phyloP scores from a whole-genome alignment of 129 eudicot species.

The Escallonia rubra region DNA sequence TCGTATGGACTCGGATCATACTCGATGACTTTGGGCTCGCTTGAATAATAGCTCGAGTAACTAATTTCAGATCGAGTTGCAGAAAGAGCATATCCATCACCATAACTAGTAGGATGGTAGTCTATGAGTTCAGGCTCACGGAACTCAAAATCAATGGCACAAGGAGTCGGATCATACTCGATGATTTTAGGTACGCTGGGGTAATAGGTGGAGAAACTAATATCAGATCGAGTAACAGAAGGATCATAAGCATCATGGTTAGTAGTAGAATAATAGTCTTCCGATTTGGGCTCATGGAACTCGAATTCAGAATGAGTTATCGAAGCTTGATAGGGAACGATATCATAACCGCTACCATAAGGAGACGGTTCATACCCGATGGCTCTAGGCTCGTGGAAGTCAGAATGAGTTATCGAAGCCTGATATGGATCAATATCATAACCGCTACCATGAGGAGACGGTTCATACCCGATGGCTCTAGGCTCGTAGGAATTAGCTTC shows the following conservation, averaged over 20 bases:
- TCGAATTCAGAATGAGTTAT: slow-evolving; percentile 25
- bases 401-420: slow-evolving; percentile 34
- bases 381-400: slow-evolving; percentile 38
- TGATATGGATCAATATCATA: slow-evolving; percentile 28
- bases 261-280: slow-evolving; percentile 32
- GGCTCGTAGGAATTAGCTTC: slow-evolving; percentile 34
- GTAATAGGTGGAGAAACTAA: no score
- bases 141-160: slow-evolving; percentile 10
- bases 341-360: slow-evolving; percentile 77
- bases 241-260: not conserved
- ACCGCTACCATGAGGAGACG: slow-evolving; percentile 14
- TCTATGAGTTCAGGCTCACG: slow-evolving; percentile 3
- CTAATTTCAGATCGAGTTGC: slow-evolving; percentile 6
- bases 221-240: not conserved
- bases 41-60: slow-evolving; percentile 23
- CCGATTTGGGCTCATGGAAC: slow-evolving; percentile 25
- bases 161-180: no score
- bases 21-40: slow-evolving; percentile 32
- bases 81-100: slow-evolving; percentile 10
- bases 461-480: slow-evolving; percentile 26
- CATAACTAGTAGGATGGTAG: not conserved
- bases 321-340: slow-evolving; percentile 4
- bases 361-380: slow-evolving; percentile 81
- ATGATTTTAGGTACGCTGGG: no score
- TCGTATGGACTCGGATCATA: slow-evolving; percentile 30